Conservation (phyloP, 176 grass and related monocot species). For the Dactylis glomerata region DNA sequence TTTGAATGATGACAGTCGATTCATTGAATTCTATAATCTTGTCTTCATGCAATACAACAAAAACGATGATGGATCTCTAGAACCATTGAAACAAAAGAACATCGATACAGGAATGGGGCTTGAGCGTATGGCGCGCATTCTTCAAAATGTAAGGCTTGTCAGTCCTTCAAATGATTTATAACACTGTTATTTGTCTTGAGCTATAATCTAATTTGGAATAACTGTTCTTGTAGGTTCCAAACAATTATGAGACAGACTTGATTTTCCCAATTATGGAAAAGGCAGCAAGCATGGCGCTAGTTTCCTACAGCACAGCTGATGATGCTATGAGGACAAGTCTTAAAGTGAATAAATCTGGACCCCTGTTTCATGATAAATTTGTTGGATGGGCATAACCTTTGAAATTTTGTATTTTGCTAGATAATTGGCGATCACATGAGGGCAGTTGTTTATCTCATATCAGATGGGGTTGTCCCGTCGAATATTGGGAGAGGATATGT, state of each 20-base stretch:
- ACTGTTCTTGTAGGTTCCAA: conserved; percentile 68
- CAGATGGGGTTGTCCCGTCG: conserved; percentile 86
- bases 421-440: conserved; percentile 98
- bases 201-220: conserved; percentile 19
- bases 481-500: conserved; percentile 99
- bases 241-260: conserved; percentile 96
- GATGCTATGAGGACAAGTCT: conserved; percentile 67
- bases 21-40: conserved; percentile 99
- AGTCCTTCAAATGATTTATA: conserved; percentile 9
- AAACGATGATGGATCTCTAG: conserved; percentile 88
- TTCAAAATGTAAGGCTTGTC: conserved; percentile 71
- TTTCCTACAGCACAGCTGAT: conserved; percentile 66
- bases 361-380: conserved; percentile 6
- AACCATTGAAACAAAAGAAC: conserved; percentile 88
- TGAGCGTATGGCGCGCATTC: conserved; percentile 94
- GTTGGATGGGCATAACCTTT: conserved; percentile 14
- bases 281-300: conserved; percentile 67
- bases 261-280: conserved; percentile 94
- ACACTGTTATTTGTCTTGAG: neutral
- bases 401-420: conserved; percentile 42
- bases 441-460: conserved; percentile 98
- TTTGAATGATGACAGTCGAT: conserved; percentile 87
- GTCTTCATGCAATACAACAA: conserved; percentile 99
- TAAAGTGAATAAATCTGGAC: conserved; percentile 53
- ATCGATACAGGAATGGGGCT: conserved; percentile 98